phyloP scores from a whole-genome alignment of 2,329 filamentous ascomycete species.

The Meredithiella fracta region DNA sequence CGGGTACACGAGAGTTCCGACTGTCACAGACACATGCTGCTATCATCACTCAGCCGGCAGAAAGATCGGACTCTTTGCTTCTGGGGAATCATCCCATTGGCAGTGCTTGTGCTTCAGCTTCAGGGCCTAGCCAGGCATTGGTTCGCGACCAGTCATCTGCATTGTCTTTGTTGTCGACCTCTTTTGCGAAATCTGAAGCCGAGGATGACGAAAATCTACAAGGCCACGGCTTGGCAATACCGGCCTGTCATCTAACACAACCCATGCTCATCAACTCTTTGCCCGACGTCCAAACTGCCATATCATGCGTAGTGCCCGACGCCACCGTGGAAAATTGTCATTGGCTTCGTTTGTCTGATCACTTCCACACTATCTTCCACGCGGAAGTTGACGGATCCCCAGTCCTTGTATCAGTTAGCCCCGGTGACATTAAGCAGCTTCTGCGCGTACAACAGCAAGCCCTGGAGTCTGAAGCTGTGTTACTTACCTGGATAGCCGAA shows the following conservation, averaged over 20 bases:
- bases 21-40: background rate
- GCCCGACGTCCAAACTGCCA: slow-evolving; percentile 19
- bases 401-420: slow-evolving; percentile 12
- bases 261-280: slow-evolving; percentile 13
- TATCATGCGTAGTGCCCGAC: slow-evolving; percentile 22
- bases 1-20: background rate
- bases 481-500: slow-evolving; percentile 13
- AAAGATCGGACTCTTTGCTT: background rate
- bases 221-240: background rate
- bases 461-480: slow-evolving; percentile 11
- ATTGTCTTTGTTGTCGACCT: background rate
- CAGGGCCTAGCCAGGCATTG: too few species aligned
- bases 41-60: background rate
- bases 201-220: too few species aligned
- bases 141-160: background rate
- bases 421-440: slow-evolving; percentile 11
- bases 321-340: slow-evolving; percentile 20
- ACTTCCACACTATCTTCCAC: slow-evolving; percentile 12
- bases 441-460: slow-evolving; percentile 8
- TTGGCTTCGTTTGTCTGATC: slow-evolving; percentile 13
- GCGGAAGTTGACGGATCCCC: slow-evolving; percentile 10
- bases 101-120: too few species aligned
- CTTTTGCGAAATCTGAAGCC: too few species aligned
- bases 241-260: background rate
- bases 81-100: too few species aligned